These are phyloP conservation scores for Gossypium arboreum DNA, from an alignment of 345 rosid species.

Conservation along the genomic window DNA sequence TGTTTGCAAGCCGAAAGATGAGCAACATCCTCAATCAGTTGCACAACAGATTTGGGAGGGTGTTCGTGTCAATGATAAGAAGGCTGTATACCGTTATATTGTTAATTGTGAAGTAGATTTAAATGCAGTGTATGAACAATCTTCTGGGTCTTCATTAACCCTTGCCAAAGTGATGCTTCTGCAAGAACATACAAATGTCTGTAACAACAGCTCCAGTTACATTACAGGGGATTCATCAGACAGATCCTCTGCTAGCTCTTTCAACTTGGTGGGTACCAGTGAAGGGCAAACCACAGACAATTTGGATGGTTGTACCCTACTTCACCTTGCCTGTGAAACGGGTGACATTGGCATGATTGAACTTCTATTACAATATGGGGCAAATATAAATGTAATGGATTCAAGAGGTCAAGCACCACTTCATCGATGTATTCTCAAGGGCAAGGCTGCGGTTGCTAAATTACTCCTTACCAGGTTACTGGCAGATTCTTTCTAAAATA, in stretches of 20 bases:
- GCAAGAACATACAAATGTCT: slow-evolving; percentile 63
- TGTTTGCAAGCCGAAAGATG: slow-evolving; percentile 70
- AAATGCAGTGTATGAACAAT: slow-evolving; percentile 59
- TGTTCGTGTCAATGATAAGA: slow-evolving; percentile 83
- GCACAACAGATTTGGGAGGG: slow-evolving; percentile 85
- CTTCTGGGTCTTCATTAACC: slow-evolving; percentile 61
- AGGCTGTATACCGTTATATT: slow-evolving; percentile 78
- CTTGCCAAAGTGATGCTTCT: slow-evolving; percentile 81
- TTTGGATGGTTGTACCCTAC: slow-evolving; percentile 72
- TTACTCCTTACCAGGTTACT: slow-evolving; percentile 79
- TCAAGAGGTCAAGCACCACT: slow-evolving; percentile 80
- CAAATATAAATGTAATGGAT: slow-evolving; percentile 70
- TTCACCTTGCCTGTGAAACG: slow-evolving; percentile 95
- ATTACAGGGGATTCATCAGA: slow-evolving; percentile 59
- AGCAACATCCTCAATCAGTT: slow-evolving; percentile 43
- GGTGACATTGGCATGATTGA: slow-evolving; percentile 96
- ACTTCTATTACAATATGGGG: slow-evolving; percentile 91
- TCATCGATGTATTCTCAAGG: slow-evolving; percentile 64
- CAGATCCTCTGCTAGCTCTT: slow-evolving; percentile 61
- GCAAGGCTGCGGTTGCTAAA: slow-evolving; percentile 61
- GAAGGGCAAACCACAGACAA: slow-evolving; percentile 49
- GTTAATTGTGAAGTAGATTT: slow-evolving; percentile 75
- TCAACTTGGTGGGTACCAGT: slow-evolving; percentile 40
- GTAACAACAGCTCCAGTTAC: slow-evolving; percentile 42
- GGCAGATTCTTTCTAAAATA: neutral